Evolutionary conservation across 345 rosid species (phyloP).

Genomic region (Eucalyptus sp.): DNA sequence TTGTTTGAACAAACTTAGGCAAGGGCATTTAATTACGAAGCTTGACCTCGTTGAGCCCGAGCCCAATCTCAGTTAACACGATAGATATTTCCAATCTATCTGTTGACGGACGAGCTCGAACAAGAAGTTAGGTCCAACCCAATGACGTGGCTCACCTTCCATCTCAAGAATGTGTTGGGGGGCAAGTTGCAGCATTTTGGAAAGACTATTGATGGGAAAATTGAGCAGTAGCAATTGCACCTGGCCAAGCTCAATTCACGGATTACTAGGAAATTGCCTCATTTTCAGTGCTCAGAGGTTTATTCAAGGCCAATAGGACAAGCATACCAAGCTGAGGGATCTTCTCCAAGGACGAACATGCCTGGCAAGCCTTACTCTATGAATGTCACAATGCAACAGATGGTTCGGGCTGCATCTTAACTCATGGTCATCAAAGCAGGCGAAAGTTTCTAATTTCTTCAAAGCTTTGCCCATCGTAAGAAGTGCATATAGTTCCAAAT

Average conservation of each 20-base stretch:
- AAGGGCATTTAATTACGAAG: neutral
- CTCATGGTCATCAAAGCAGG: neutral
- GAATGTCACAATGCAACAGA: neutral
- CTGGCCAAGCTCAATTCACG: neutral
- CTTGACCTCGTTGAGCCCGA: neutral
- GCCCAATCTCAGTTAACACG: neutral
- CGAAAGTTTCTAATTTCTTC: neutral
- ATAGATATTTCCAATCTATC: neutral
- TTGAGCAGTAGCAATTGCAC: neutral
- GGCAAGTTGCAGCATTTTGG: neutral
- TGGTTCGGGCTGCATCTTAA: neutral
- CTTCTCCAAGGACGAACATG: neutral
- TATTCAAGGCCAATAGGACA: neutral
- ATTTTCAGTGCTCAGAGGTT: neutral
- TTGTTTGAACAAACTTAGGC: neutral
- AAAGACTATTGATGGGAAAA: neutral
- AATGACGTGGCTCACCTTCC: neutral
- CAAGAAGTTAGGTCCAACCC: neutral
- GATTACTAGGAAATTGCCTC: neutral
- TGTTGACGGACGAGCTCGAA: neutral
- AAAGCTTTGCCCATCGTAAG: neutral
- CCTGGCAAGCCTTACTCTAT: neutral
- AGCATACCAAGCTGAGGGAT: neutral
- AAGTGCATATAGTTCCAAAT: neutral
- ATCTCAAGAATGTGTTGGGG: neutral